Evolutionary conservation across 805 yeast species (phyloP).

Genomic region (Ogataea siamensis): DNA sequence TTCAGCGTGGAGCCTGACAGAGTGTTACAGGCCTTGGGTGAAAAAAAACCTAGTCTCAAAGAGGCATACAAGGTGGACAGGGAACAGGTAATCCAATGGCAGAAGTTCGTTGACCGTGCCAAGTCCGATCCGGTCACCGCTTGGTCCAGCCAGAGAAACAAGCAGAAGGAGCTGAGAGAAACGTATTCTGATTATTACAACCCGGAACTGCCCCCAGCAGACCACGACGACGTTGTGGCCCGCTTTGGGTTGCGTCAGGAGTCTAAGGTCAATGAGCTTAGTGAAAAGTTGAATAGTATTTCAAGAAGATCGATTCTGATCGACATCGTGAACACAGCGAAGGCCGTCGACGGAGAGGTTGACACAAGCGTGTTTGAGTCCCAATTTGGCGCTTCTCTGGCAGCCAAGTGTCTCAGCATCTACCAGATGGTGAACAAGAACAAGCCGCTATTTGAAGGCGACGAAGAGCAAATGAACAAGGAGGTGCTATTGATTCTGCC

Average conservation of each 20-base stretch:
- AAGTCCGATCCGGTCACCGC: slow-evolving; percentile 52
- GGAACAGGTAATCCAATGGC: slow-evolving; percentile 73
- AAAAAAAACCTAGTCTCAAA: slow-evolving; percentile 71
- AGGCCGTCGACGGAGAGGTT: slow-evolving; percentile 20
- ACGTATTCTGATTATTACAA: slow-evolving; percentile 23
- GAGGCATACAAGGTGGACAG: slow-evolving; percentile 69
- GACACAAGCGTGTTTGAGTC: slow-evolving; percentile 34
- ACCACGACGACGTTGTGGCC: slow-evolving; percentile 26
- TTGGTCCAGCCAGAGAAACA: slow-evolving; percentile 49
- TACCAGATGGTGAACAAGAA: slow-evolving; percentile 28
- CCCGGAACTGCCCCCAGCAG: slow-evolving; percentile 18
- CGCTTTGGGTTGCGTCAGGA: slow-evolving; percentile 30
- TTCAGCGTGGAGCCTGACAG: slow-evolving; percentile 83
- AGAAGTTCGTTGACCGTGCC: slow-evolving; percentile 62
- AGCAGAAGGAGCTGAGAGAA: slow-evolving; percentile 41
- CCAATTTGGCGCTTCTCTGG: slow-evolving; percentile 36
- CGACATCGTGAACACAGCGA: slow-evolving; percentile 38
- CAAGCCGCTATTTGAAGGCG: slow-evolving; percentile 23
- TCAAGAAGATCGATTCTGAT: slow-evolving; percentile 49
- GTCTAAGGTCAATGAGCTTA: slow-evolving; percentile 37
- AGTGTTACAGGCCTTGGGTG: slow-evolving; percentile 82
- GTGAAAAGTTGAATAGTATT: slow-evolving; percentile 30
- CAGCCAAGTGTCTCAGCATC: slow-evolving; percentile 37
- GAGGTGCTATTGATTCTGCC: slow-evolving; percentile 47
- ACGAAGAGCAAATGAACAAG: slow-evolving; percentile 42